Evolutionary conservation across 2,329 filamentous ascomycete genomes (phyloP), one percentile per base, ranked within the genome.

Genomic region (Microdochium trichocladiopsis): DNA sequence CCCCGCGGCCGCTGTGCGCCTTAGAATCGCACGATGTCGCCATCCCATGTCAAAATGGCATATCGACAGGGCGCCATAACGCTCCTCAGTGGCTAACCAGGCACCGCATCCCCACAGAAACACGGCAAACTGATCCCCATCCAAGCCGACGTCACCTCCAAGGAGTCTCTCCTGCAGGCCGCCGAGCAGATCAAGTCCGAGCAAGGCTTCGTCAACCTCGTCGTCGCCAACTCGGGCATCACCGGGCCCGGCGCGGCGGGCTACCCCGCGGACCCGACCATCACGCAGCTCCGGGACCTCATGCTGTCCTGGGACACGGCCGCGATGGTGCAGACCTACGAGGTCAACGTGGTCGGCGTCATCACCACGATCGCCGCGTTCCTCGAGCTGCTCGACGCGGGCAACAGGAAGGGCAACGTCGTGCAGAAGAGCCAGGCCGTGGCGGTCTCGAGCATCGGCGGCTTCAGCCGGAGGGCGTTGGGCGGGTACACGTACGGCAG

Each of bases 401-500:
- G 79, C 0, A 79, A 82, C 6, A 76, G 82, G 53, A 67, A 70
- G 12, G 69, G 77, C n/a, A 77, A 73, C 36, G 69, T 77, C 5
- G 69, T 69, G 21, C 68, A 71, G 57, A 64, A 62, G 54, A 71
- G 69, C 56, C 69, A 72, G 55, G 60, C 73, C 33, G 81, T 89
- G 60, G 83, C 83, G 18, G 85, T 83, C 49, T 77, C 78, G 23
- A 82, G 76, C 50, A 86, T 88, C 67, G 81, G 75, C 1, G 84
- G 79, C 0, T 80, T 85, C 52, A 80, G 84, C 63, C 76, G 84
- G 48, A 66, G 76, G 25, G 70, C 79, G 0, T 76, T 84, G 53
- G 77, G 80, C 24, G 83, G 87, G 55, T 87, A 83, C 63, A 76
- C 78, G 0, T 88, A 88, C 67, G 83, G 83, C 52, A 74, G 80